Percentiles rank a stretch among this genome's conserved stretches.
These are phyloP conservation scores for Hypoxylon sp. DNA, from an alignment of 2,329 filamentous ascomycete species.

Conservation along the genomic window DNA sequence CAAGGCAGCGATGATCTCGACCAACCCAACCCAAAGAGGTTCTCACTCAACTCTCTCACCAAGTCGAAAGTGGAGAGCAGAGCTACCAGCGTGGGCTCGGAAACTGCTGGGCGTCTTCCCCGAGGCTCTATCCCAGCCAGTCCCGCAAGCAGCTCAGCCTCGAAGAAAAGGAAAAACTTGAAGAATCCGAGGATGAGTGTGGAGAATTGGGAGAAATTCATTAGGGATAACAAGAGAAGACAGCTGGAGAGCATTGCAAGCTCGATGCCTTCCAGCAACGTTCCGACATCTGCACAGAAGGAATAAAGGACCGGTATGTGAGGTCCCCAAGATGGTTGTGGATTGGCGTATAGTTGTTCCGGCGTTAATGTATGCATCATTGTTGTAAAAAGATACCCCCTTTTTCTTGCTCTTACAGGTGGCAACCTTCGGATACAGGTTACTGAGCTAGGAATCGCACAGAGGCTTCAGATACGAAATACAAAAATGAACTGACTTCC, in stretches of 20 bases:
- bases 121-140: constrained; percentile 17
- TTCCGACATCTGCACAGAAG: constrained; percentile 37
- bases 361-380: too few relatives aligned
- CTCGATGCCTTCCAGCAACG: constrained; percentile 29
- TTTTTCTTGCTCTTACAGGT: background rate
- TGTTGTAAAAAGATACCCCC: constrained; percentile 21
- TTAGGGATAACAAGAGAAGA: constrained; percentile 11
- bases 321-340: too few relatives aligned
- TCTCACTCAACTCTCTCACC: constrained; percentile 20
- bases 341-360: too few relatives aligned
- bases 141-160: constrained; percentile 2
- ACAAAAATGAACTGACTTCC: too few relatives aligned
- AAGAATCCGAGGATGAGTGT: constrained; percentile 23
- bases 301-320: too few relatives aligned
- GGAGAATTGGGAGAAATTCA: constrained; percentile 11
- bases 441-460: too few relatives aligned
- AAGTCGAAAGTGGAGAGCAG: constrained; percentile 9
- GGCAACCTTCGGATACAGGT: too few relatives aligned
- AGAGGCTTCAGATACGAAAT: too few relatives aligned
- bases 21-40: constrained; percentile 11
- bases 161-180: constrained; percentile 18
- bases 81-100: constrained; percentile 12
- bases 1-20: constrained; percentile 32
- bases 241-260: constrained; percentile 29
- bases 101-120: background rate